Evolutionary conservation across 805 yeast genomes (phyloP), one percentile per base, ranked within the genome.

Genomic region (Candida tammaniensis): DNA sequence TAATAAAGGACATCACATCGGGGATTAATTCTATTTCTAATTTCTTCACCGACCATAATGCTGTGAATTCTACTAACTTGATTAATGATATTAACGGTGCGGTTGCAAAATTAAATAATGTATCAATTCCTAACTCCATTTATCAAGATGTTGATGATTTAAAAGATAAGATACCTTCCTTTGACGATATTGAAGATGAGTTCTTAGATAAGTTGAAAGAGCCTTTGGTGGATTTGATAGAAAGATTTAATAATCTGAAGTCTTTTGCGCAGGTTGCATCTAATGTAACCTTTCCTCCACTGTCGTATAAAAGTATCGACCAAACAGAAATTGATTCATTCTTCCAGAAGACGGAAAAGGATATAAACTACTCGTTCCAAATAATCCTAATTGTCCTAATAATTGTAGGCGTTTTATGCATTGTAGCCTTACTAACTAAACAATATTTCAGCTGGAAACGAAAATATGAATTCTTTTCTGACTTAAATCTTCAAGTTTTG

Each of bases 91-190:
- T 88, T 17, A 76, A 79, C 47, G 51, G 83, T 13, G 76, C 88
- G 0, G 67, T 86, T 4, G 51, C 58, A 7, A 59, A 76, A 0
- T 58, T 91, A 44, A 59, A 72, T 42, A 49, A 80, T 39, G 55
- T 91, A 37, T 52, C 73, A 11, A 83, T 93, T 9, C 86, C 96
- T 1, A 48, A 76, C 0, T 59, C 78, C 0, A 78, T 89, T 26
- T 74, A 85, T 43, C 53, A 55, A 1, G 74, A 78, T 18, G 63
- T 93, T 12, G 72, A 74, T 3, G 43, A 50, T 0, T 55, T 88
- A 26, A 61, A 73, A 14, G 27, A 33, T 5, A 57, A 61, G 2
- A 59, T 83, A 0, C 95, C 94, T 0, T 73, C 76, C 40, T 86
- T 86, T 53, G 75, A 72, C 2, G 68, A 71, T 6, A 80, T 86